phyloP scores from a whole-genome alignment of 257 asterid species.

The Solanum chaucha region DNA sequence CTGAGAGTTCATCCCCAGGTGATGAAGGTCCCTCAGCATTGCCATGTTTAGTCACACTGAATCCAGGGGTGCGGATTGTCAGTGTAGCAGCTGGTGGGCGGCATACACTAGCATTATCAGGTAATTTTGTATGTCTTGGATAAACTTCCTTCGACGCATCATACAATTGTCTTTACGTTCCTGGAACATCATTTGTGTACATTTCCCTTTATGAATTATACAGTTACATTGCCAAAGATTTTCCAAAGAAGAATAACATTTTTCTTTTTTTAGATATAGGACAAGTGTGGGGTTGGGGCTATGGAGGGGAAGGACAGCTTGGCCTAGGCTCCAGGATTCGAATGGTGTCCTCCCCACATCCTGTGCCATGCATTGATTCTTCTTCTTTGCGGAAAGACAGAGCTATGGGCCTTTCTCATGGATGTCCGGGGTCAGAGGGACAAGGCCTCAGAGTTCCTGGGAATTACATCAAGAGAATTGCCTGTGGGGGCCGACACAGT shows the following conservation, averaged over 20 bases:
- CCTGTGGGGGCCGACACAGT: slow-evolving; percentile 99
- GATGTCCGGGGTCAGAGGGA: slow-evolving; percentile 46
- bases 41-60: slow-evolving; percentile 81
- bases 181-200: neutral
- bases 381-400: slow-evolving; percentile 40
- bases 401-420: slow-evolving; percentile 41
- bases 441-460: slow-evolving; percentile 71
- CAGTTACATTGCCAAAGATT: neutral
- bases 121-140: slow-evolving; percentile 23
- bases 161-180: neutral
- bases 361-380: slow-evolving; percentile 73
- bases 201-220: neutral
- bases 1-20: slow-evolving; percentile 66
- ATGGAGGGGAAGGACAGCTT: slow-evolving; percentile 99
- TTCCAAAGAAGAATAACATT: neutral
- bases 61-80: slow-evolving; percentile 66
- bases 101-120: slow-evolving; percentile 88
- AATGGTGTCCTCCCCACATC: slow-evolving; percentile 98
- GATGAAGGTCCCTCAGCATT: slow-evolving; percentile 78
- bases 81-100: slow-evolving; percentile 97
- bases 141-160: neutral
- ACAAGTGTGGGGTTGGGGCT: slow-evolving; percentile 99
- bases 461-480: slow-evolving; percentile 69
- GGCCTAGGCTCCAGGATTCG: slow-evolving; percentile 91
- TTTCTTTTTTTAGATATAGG: slow-evolving; percentile 63